These are phyloP conservation scores for Solanum hybrid DNA, from an alignment of 305 asterid genomes.

Conservation along the genomic window DNA sequence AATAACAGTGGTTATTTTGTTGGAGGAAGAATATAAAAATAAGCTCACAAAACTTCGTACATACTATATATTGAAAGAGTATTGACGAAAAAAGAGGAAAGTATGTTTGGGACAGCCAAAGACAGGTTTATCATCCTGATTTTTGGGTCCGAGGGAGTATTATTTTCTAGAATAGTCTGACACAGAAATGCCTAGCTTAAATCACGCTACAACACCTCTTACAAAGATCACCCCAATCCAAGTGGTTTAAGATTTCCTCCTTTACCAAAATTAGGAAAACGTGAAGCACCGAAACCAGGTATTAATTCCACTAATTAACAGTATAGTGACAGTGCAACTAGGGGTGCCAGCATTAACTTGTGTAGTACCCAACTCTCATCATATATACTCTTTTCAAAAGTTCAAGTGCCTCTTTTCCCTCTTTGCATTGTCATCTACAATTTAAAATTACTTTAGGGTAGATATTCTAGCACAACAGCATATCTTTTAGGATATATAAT, in stretches of 20 bases:
- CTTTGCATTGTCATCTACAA: not conserved
- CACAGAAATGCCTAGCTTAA: not conserved
- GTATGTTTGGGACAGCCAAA: not conserved
- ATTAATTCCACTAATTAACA: not conserved
- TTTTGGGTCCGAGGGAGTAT: not conserved
- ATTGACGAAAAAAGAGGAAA: not conserved
- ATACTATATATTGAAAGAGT: not conserved
- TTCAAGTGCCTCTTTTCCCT: not conserved
- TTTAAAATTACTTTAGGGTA: not conserved
- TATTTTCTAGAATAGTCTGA: not conserved
- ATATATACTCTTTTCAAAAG: not conserved
- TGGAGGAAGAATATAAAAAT: not conserved
- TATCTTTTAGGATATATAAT: not conserved
- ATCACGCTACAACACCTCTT: not conserved
- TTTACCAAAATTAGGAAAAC: not conserved
- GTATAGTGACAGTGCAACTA: not conserved
- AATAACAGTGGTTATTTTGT: not conserved
- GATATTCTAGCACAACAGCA: not conserved
- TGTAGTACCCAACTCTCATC: not conserved
- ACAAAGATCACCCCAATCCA: not conserved
- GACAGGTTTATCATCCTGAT: not conserved
- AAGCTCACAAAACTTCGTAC: not conserved
- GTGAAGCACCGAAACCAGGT: not conserved
- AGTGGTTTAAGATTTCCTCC: not conserved
- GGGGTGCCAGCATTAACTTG: not conserved